Base-by-base conservation (phyloP, 495 filamentous ascomycete species). In the Parathielavia hyrcaniae region DNA sequence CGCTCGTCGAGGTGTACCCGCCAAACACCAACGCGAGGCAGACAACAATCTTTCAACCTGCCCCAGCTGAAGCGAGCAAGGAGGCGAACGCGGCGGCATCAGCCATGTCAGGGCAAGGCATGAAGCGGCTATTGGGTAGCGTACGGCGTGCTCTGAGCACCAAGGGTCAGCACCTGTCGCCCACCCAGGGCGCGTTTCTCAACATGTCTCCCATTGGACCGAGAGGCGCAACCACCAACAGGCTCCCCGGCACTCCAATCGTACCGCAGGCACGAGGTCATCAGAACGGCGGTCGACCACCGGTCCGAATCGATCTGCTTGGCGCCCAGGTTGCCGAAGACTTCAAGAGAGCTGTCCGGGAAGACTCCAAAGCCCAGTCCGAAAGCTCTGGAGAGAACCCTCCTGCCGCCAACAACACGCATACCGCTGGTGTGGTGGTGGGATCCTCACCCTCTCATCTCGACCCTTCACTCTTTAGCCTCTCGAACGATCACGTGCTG, bases 141-240 rank as follows among this genome's bases (percentile, higher is more conserved):
- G 89, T 97, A 36, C 86, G 89, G 44, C 87, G 92, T 38, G 92
- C 85, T n/a, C 69, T 97, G 49, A 89, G 91, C 63, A 89, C 81
- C 41, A 86, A 83, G 36, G 77, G 71, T 7, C 72, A 67, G 71
- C 80, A 61, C 63, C 71, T 62, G 65, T 75, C 76, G 10, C 72
- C 73, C 4, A 74, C 73, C 1, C 77, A 79, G 36, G 75, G 67
- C n/a, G 70, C 67, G 43, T 74, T 74, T 47, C 73, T 76, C 61
- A 73, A 77, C 55, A 77, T 81, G 30, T 75, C 75, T 34, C 77
- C 77, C 14, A 72, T 80, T 55, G 79, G 79, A 12, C 71, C 79
- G 20, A 69, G 73, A 53, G 77, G 79, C 13, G 77, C 74, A 14
- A 80, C 77, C 17, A 73, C 63, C 9, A 80, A 79, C 61, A 67